Percentiles rank a stretch among this genome's conserved stretches.
These are phyloP conservation scores for Rubia tinctorum DNA, from an alignment of 305 asterid species.

Conservation along the genomic window DNA sequence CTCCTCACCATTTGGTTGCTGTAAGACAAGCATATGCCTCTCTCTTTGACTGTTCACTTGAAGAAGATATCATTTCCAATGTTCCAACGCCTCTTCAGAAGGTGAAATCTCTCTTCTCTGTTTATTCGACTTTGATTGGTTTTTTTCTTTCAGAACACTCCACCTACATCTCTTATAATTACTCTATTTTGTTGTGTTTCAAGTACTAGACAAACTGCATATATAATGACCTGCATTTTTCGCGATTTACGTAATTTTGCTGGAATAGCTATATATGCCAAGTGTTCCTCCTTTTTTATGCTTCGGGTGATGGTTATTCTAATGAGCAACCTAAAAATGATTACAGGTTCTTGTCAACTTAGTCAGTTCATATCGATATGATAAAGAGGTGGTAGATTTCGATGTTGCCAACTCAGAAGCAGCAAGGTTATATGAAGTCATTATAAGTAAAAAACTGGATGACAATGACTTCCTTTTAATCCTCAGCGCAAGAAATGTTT, in stretches of 20 bases:
- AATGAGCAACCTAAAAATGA: neutral
- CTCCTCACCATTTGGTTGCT: conserved; percentile 62
- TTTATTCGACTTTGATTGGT: neutral
- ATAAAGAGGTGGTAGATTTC: conserved; percentile 51
- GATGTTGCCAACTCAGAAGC: conserved; percentile 53
- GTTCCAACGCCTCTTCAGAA: conserved; percentile 58
- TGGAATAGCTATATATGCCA: neutral
- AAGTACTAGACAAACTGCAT: too few relatives aligned
- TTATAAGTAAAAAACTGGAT: conserved; percentile 43
- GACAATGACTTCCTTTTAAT: conserved; percentile 40
- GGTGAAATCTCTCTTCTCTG: conserved; percentile 32
- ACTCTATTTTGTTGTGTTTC: neutral
- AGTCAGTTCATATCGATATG: conserved; percentile 70
- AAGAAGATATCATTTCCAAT: conserved; percentile 61
- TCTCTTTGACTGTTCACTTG: conserved; percentile 58
- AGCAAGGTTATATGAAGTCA: conserved; percentile 45
- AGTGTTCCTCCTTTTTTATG: neutral
- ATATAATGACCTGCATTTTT: neutral
- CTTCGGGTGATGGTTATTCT: neutral
- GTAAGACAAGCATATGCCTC: conserved; percentile 65
- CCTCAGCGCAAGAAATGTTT: conserved; percentile 54
- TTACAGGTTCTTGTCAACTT: conserved; percentile 54
- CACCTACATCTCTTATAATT: neutral
- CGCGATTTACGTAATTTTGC: neutral
- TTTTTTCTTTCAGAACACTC: neutral